Base-by-base conservation (phyloP, 192 early-diverging fungal species). In the Backusella psychrophila region DNA sequence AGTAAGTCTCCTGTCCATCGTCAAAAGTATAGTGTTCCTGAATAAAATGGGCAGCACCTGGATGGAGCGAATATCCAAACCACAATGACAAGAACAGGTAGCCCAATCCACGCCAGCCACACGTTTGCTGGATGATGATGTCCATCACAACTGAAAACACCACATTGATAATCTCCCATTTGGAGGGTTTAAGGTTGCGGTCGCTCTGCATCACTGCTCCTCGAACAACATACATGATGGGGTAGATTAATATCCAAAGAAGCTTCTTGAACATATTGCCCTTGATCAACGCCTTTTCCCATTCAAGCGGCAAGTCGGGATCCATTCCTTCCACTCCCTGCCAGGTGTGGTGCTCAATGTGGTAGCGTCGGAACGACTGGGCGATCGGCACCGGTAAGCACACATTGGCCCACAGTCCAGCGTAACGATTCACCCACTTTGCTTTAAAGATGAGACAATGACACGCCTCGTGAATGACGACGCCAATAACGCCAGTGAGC, bases 11-110 rank as follows among this genome's bases (percentile, higher is more conserved):
- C 79, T 95, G 92, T 11, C 95, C 96, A 75, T 95, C 91, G 56
- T 91, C 91, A 88, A 96, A 96, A 2, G 95, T 96, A 81, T 95
- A 99, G 85, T 99, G 97, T 87, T 99, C 97, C 85, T 96, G 94
- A 78, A 99, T 91, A 73, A 99, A 99, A 81, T 99, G 97, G 31
- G 93, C 97, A 7, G 97, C 96, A 15, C 92, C 94, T 9, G 96
- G 96, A 80, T 99, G 97, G 31, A 97, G 81, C 29, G 92, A 91
- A 78, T 94, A 95, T 21, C 95, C 95, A 72, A 97, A 87, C 84
- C 90, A 91, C 36, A 94, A 83, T 19, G 91, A 93, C 33, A 87
- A 63, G 63, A 90, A 82, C 29, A 95, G 84, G 75, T 94, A 95
- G 35, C 90, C 44, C 19, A 94, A 71, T 9, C 93, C 93, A 77